phyloP scores from a whole-genome alignment of 176 grass and related monocot genomes.

The Phoenix roebelenii region DNA sequence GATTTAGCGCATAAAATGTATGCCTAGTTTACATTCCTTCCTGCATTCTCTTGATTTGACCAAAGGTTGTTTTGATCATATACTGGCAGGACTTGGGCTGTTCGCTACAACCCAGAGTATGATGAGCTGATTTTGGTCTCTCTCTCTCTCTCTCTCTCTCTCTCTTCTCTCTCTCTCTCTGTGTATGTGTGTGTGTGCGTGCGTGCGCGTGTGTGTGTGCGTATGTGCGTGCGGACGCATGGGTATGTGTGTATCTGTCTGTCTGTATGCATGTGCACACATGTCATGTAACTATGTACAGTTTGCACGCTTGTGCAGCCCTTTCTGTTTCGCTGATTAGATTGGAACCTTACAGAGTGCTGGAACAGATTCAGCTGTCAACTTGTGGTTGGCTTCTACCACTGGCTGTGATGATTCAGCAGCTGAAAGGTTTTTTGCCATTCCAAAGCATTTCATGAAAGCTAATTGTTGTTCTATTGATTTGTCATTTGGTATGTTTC shows the following conservation, averaged over 20 bases:
- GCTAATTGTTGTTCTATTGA: slow-evolving; percentile 1
- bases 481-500: slow-evolving; percentile 24
- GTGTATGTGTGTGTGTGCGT: too few relatives aligned
- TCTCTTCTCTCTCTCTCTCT: background rate
- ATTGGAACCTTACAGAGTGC: slow-evolving; percentile 61
- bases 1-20: too few relatives aligned
- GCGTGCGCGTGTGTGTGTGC: too few relatives aligned
- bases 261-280: too few relatives aligned
- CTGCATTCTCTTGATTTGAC: too few relatives aligned
- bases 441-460: background rate
- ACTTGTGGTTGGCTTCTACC: slow-evolving; percentile 80
- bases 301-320: background rate
- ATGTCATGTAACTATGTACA: too few relatives aligned
- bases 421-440: slow-evolving; percentile 50
- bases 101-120: slow-evolving; percentile 74
- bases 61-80: slow-evolving; percentile 11
- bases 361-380: slow-evolving; percentile 96
- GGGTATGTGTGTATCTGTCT: too few relatives aligned
- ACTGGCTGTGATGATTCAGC: slow-evolving; percentile 34
- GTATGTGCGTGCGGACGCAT: too few relatives aligned
- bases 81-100: slow-evolving; percentile 80
- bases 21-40: too few relatives aligned
- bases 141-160: slow-evolving; percentile 7
- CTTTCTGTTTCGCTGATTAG: slow-evolving; percentile 19
- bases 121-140: slow-evolving; percentile 77